A percentile compares a stretch with the other conserved stretches of the same genome.
Evolutionary conservation across 768 basidiomycete genomes (phyloP).

Genomic region (Russula compacta): DNA sequence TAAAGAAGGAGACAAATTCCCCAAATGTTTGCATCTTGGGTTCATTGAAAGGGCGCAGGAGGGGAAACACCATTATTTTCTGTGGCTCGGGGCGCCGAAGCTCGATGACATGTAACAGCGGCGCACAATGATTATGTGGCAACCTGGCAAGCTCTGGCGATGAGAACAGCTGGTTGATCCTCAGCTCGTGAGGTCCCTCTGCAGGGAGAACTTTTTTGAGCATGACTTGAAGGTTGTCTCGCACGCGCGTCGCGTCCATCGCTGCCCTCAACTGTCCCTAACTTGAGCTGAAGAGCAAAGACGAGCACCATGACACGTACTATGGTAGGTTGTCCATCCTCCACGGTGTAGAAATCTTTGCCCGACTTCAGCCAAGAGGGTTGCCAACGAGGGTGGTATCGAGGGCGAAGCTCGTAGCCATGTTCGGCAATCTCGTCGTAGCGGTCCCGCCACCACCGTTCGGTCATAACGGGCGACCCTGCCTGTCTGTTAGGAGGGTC

Average conservation of each 20-base stretch:
- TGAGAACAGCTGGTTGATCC: conserved; percentile 6
- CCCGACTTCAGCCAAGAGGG: conserved; percentile 8
- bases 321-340: conserved; percentile 11
- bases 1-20: conserved; percentile 29
- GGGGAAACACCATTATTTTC: conserved; percentile 29
- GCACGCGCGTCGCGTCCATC: conserved; percentile 8
- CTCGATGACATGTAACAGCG: conserved; percentile 21
- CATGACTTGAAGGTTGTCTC: conserved; percentile 9
- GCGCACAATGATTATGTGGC: conserved; percentile 25
- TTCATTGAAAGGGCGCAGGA: conserved; percentile 23
- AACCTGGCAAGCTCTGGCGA: conserved; percentile 19
- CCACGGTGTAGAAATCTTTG: conserved; percentile 6
- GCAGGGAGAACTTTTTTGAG: conserved; percentile 2
- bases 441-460: conserved; percentile 10
- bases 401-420: conserved; percentile 11
- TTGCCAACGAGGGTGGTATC: conserved; percentile 8
- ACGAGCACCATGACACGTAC: background rate
- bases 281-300: background rate
- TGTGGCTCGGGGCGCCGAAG: conserved; percentile 4
- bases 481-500: background rate
- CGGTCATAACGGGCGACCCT: conserved; percentile 6
- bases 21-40: conserved; percentile 30
- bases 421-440: background rate
- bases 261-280: background rate
- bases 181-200: conserved; percentile 9